Base-by-base conservation (phyloP, 305 asterid species). In the Solanum hybrid region DNA sequence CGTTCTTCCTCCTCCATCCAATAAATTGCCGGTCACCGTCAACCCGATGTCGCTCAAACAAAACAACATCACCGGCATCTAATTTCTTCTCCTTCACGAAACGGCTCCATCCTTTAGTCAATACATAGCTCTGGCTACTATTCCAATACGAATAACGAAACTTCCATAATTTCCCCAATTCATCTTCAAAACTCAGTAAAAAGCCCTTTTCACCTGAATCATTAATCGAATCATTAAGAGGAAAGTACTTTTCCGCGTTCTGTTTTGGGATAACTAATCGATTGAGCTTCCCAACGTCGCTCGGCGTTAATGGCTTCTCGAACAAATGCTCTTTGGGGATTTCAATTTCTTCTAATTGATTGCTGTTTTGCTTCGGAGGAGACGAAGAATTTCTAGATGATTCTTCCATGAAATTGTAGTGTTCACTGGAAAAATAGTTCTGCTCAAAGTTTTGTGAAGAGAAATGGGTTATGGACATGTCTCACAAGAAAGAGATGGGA, bases 91-190 rank as follows among this genome's bases (percentile, higher is more conserved):
- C 99, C 93, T 96, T 96, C 10, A 96, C 99, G 26, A 94, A 96
- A 71, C 98, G 87, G 88, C 97, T 95, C 99, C 99, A 96, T 5
- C 98, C 98, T 75, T 95, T 96, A 0, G 98, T 96, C 29, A 96
- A 84, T 9, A 96, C 98, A 51, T 96, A 96, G 88, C 99, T 95
- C 71, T 95, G 99, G 87, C 98, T 95, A 69, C 99, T 96, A 20
- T 95, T 96, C 99, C 99, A 96, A 85, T 95, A 96, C 3, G 98
- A 95, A 35, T 96, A 96, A 3, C 98, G 91, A 35, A 96, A 96
- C 42, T 98, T 72, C 99, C 99, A 96, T 1, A 96, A n/a, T n/a
- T 98, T 89, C 94, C 96, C 0, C 97, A 98, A 6, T 88, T 91
- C 27, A 42, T 96, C 99, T 88, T 96, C 98, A 16, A 96, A 95